Conservation (phyloP, 192 early-diverging fungal species). For the Phlyctochytrium bullatum region DNA sequence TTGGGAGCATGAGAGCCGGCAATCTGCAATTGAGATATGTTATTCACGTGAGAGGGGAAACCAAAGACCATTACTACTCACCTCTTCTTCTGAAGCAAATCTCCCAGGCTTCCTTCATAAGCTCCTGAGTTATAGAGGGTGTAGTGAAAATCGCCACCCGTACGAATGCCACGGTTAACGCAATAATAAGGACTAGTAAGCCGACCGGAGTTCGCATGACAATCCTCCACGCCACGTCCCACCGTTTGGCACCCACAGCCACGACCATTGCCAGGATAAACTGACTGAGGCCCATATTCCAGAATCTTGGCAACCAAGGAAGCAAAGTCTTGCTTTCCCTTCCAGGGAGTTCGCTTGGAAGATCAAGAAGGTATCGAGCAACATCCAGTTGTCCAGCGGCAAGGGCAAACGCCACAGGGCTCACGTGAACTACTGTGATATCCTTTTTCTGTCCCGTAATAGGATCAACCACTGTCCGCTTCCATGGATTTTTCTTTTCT, state of each 20-base stretch:
- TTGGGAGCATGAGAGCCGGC: slow-evolving; percentile 14
- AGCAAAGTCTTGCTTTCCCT: no score
- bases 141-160: neutral
- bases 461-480: neutral
- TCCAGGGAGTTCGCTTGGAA: neutral
- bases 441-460: slow-evolving; percentile 4
- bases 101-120: slow-evolving; percentile 15
- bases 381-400: slow-evolving; percentile 20
- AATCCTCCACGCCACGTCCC: slow-evolving; percentile 3
- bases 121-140: slow-evolving; percentile 4
- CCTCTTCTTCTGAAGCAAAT: slow-evolving; percentile 10
- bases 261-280: slow-evolving; percentile 7
- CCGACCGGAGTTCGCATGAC: slow-evolving; percentile 19
- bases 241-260: slow-evolving; percentile 9
- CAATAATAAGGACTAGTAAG: neutral
- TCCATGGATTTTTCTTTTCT: no score
- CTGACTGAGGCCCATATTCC: slow-evolving; percentile 19
- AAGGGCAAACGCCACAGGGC: slow-evolving; percentile 20
- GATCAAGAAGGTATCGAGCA: slow-evolving; percentile 11
- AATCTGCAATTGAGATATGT: neutral
- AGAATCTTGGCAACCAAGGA: no score
- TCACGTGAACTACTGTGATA: slow-evolving; percentile 11
- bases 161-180: neutral
- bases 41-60: neutral
- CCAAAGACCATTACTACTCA: neutral